Evolutionary conservation across 305 asterid species (phyloP).

Genomic region (Fraxinus latifolia): DNA sequence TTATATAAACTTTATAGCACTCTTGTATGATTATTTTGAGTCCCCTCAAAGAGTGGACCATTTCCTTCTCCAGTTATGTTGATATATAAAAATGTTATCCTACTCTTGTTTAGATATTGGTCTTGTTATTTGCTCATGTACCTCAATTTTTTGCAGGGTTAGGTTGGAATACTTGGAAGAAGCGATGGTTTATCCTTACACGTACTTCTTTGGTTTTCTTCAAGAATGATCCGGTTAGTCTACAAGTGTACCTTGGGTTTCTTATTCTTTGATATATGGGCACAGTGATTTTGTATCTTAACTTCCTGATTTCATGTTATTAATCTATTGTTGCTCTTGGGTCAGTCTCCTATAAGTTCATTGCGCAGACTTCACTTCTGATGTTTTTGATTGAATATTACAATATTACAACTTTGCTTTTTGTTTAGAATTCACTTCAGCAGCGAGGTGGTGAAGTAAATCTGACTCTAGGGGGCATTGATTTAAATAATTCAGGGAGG

Average conservation of each 20-base stretch:
- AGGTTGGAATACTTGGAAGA: constrained; percentile 97
- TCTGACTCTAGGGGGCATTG: constrained; percentile 94
- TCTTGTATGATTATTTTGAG: constrained; percentile 17
- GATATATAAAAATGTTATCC: constrained; percentile 10
- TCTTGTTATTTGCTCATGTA: constrained; percentile 20
- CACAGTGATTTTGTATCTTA: neutral
- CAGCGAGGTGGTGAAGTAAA: constrained; percentile 98
- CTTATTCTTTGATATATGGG: constrained; percentile 17
- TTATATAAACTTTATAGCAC: neutral
- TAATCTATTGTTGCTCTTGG: constrained; percentile 2
- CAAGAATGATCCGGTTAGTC: constrained; percentile 93
- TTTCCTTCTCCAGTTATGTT: constrained; percentile 3
- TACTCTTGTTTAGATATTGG: constrained; percentile 8
- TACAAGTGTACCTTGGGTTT: neutral
- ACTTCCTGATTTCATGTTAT: constrained; percentile 5
- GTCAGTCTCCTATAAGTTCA: constrained; percentile 12
- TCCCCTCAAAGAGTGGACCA: neutral
- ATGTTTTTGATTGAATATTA: constrained; percentile 23
- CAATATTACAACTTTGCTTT: constrained; percentile 22
- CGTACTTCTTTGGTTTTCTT: constrained; percentile 92
- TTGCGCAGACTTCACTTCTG: constrained; percentile 16
- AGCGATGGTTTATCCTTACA: constrained; percentile 92
- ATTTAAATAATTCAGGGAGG: constrained; percentile 98
- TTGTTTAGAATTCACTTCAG: constrained; percentile 79
- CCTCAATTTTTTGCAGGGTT: constrained; percentile 62